Evolutionary conservation across 768 basidiomycete genomes (phyloP).

Genomic region (Leccinum variicolor): DNA sequence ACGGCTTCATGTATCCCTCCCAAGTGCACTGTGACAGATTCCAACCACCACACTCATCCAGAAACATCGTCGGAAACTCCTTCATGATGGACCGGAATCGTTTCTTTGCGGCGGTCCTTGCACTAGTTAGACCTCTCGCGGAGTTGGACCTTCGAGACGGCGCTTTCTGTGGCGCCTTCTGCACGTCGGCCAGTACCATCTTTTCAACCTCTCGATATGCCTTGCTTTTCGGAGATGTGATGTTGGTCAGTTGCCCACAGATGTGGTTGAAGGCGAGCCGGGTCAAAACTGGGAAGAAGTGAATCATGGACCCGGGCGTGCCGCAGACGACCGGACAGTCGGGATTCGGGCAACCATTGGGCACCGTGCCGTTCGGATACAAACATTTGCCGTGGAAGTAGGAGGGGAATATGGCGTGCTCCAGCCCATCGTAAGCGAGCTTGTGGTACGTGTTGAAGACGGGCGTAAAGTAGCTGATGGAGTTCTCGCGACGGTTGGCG

Average conservation of each 20-base stretch:
- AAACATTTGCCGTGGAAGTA: slow-evolving; percentile 79
- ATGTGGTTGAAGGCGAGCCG: slow-evolving; percentile 49
- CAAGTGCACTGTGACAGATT: slow-evolving; percentile 54
- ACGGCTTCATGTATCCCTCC: slow-evolving; percentile 57
- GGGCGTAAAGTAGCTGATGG: slow-evolving; percentile 42
- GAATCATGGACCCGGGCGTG: slow-evolving; percentile 76
- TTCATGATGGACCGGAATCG: slow-evolving; percentile 34
- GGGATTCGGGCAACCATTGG: slow-evolving; percentile 72
- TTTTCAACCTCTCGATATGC: slow-evolving; percentile 43
- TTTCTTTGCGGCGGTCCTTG: slow-evolving; percentile 17
- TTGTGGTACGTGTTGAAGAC: slow-evolving; percentile 45
- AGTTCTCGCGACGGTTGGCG: slow-evolving; percentile 17
- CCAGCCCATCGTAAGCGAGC: slow-evolving; percentile 41
- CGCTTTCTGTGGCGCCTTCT: slow-evolving; percentile 9
- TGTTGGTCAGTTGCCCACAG: slow-evolving; percentile 29
- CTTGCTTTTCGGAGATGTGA: slow-evolving; percentile 37
- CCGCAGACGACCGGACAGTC: slow-evolving; percentile 78
- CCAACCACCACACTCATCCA: slow-evolving; percentile 44
- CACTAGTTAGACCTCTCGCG: slow-evolving; percentile 16
- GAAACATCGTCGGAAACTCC: slow-evolving; percentile 29
- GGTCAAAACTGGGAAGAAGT: slow-evolving; percentile 54
- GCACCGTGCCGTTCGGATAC: slow-evolving; percentile 48
- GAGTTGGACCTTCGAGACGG: slow-evolving; percentile 8
- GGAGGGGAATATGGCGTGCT: slow-evolving; percentile 60
- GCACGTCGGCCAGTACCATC: slow-evolving; percentile 37